Evolutionary conservation across 495 filamentous ascomycete species (phyloP).

Genomic region (Pyronema domesticum): DNA sequence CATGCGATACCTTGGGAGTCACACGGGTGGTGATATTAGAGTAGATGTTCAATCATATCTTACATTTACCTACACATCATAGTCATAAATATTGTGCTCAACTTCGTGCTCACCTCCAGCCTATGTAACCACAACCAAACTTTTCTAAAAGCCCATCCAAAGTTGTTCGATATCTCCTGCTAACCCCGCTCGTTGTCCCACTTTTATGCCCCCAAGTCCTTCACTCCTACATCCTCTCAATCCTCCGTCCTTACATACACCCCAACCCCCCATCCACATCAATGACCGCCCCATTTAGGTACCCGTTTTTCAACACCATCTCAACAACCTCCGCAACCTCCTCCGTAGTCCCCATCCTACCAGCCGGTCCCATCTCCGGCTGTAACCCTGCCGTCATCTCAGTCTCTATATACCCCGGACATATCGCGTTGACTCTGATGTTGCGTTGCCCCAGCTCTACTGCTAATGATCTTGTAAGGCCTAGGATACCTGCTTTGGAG

Average conservation of each 20-base stretch:
- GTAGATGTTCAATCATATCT: no score
- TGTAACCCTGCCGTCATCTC: conserved; percentile 47
- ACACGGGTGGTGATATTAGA: no score
- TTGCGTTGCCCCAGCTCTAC: conserved; percentile 39
- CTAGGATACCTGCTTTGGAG: conserved; percentile 61
- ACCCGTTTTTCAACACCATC: conserved; percentile 60
- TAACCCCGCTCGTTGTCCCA: no score
- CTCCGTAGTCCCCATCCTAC: conserved; percentile 45
- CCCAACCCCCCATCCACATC: conserved; percentile 59
- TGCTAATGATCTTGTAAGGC: conserved; percentile 51
- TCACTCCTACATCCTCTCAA: no score
- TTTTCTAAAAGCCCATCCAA: no score
- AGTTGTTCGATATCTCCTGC: no score
- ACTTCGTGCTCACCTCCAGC: no score
- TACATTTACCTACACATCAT: no score
- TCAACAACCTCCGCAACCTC: conserved; percentile 69
- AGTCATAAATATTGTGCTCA: no score
- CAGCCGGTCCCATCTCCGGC: conserved; percentile 31
- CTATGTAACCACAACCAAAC: no score
- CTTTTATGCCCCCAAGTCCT: no score
- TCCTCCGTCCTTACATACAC: neutral
- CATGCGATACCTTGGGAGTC: no score
- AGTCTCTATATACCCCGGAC: conserved; percentile 71
- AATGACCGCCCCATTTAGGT: conserved; percentile 68
- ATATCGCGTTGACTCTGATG: conserved; percentile 58